phyloP scores from a whole-genome alignment of 352 stramenopile species.

The Globisporangium nodosum region DNA sequence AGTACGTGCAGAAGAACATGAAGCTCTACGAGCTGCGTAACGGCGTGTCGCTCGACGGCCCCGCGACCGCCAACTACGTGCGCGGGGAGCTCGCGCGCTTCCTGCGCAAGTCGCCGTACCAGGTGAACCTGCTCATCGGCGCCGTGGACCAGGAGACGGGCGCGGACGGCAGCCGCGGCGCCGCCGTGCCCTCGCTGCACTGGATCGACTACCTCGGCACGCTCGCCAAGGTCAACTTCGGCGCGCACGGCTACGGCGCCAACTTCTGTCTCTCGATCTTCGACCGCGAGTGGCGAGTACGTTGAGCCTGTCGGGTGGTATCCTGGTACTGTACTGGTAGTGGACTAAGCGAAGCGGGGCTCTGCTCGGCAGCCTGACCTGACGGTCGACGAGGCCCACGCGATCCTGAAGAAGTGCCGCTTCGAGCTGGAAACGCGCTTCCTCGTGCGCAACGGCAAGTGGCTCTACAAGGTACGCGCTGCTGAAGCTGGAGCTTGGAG shows the following conservation, averaged over 20 bases:
- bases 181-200: constrained; percentile 66
- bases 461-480: constrained; percentile 62
- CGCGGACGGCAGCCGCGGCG: constrained; percentile 10
- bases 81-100: constrained; percentile 74
- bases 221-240: constrained; percentile 86
- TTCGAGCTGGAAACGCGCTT: constrained; percentile 79
- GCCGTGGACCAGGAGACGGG: constrained; percentile 45
- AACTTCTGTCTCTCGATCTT: constrained; percentile 87
- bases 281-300: constrained; percentile 79
- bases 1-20: constrained; percentile 91
- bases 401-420: constrained; percentile 75
- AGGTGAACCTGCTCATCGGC: constrained; percentile 83
- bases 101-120: constrained; percentile 77
- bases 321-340: no score
- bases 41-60: constrained; percentile 75
- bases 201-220: constrained; percentile 87
- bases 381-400: constrained; percentile 64
- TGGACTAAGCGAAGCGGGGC: background rate
- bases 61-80: constrained; percentile 82
- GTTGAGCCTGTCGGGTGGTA: constrained; percentile 1
- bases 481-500: background rate
- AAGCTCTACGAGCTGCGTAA: constrained; percentile 89
- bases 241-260: constrained; percentile 76
- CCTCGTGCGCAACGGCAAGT: constrained; percentile 84
- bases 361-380: constrained; percentile 47